Evolutionary conservation across 2,329 filamentous ascomycete genomes (phyloP), one percentile per base, ranked within the genome.

Genomic region (Akanthomyces muscarius): DNA sequence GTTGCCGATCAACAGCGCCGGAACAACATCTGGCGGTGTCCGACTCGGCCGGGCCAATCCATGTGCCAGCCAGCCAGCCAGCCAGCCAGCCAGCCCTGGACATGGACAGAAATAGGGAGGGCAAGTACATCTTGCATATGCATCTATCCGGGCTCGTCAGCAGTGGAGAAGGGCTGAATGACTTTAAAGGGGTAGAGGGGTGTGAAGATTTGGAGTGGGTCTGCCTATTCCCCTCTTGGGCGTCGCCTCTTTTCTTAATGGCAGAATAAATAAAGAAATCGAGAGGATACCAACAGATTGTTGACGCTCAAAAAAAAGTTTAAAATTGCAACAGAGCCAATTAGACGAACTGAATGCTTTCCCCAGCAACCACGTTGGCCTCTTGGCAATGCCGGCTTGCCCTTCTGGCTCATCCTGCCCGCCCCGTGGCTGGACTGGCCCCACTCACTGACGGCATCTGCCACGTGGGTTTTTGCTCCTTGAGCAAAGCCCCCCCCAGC

Each of bases 131-230:
- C 48, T 61, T 25, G 58, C 41, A 47, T 61, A 54, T 61, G 58
- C 58, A 61, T 53, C 36, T 61, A 61, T 53, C 48, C 58, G 58
- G 36, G 50, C 8, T 23, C 42, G 57, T 61, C 33, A 61, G 57
- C 47, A 23, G 50, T 18, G 28, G 7, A 23, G 38, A 28, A 38
- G 33, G 38, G 18, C 41, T 28, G 16, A 21, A 36, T 5, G 7
- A 11, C 28, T 30, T 30, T 30, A 44, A 42, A 21, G 52, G 52
- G 52, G 13, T 33, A 21, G 56, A 16, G 45, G 33, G 25, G 36
- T 56, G 53, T 30, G 8, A 30, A 60, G 21, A 42, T 60, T 36
- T 8, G 8, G 28, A 4, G n/a, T 23, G 51, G 51, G 11, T 30
- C 28, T 6, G 28, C 28, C 28, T 6, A 30, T 30, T 30, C 28